Evolutionary conservation across 176 grass and related monocot species (phyloP).

Genomic region (Urochloa ruziziensis): DNA sequence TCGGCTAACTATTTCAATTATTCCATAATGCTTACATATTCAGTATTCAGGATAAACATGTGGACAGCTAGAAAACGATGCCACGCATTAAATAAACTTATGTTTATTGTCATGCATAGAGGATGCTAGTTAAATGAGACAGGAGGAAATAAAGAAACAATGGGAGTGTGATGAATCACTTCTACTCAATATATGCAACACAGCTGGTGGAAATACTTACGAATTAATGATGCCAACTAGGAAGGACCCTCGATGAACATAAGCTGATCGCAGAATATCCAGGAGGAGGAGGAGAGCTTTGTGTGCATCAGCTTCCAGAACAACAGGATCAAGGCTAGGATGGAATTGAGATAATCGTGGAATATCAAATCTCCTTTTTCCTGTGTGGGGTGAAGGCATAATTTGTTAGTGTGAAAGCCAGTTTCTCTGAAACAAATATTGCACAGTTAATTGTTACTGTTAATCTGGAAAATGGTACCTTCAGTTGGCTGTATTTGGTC

Average conservation of each 20-base stretch:
- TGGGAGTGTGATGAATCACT: constrained; percentile 10
- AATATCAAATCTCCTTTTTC: constrained; percentile 62
- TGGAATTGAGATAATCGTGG: constrained; percentile 57
- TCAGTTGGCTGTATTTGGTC: constrained; percentile 36
- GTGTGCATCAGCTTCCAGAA: constrained; percentile 76
- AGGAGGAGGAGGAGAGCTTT: constrained; percentile 65
- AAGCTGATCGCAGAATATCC: constrained; percentile 71
- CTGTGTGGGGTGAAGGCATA: constrained; percentile 49
- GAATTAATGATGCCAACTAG: constrained; percentile 80
- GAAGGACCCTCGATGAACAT: constrained; percentile 66
- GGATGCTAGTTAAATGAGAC: background rate
- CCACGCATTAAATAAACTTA: background rate
- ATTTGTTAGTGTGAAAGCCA: constrained; percentile 17
- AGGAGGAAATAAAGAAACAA: background rate
- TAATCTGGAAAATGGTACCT: constrained; percentile 42
- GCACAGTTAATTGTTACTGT: constrained; percentile 14
- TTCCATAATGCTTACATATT: constrained; percentile 6
- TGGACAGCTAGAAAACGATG: background rate
- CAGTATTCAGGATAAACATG: constrained; percentile 32
- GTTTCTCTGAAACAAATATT: background rate
- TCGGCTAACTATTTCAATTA: background rate
- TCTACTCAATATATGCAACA: constrained; percentile 26
- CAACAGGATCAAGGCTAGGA: constrained; percentile 57
- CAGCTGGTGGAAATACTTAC: constrained; percentile 49
- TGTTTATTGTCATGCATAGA: constrained; percentile 11